Percentiles rank a stretch among this genome's conserved stretches.
phyloP scores from a whole-genome alignment of 306 rosid species.

The Casuarina cunninghamiana region DNA sequence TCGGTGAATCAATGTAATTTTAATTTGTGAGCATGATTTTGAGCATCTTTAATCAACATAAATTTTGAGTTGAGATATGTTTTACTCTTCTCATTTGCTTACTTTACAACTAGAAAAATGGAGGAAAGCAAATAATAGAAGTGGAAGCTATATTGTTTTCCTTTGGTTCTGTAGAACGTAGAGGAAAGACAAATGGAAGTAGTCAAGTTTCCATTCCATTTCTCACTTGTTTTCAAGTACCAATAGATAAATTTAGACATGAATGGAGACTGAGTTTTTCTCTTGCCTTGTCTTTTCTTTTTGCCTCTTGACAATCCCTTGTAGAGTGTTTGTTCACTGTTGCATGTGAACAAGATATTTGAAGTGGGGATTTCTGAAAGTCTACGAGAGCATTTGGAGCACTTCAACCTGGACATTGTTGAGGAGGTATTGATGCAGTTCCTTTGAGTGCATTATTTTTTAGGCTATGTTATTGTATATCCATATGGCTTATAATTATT shows the following conservation, averaged over 20 bases:
- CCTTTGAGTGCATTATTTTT: constrained; percentile 22
- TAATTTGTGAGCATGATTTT: too few species aligned
- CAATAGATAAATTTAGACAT: not conserved
- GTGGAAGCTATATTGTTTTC: not conserved
- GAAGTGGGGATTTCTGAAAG: constrained; percentile 94
- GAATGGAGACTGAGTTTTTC: not conserved
- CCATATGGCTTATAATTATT: constrained; percentile 19
- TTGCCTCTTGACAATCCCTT: constrained; percentile 11
- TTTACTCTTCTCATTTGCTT: not conserved
- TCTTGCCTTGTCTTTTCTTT: not conserved
- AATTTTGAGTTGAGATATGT: not conserved
- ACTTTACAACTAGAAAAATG: not conserved
- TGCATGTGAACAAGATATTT: constrained; percentile 89
- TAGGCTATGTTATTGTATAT: constrained; percentile 15
- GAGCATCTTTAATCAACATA: too few species aligned
- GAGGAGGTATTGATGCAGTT: constrained; percentile 59
- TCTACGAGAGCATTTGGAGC: constrained; percentile 63
- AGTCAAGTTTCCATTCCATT: too few species aligned
- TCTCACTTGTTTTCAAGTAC: not conserved
- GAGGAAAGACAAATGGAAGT: too few species aligned
- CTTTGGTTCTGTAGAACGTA: not conserved
- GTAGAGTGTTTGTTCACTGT: constrained; percentile 82
- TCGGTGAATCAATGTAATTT: too few species aligned
- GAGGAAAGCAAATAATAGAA: not conserved
- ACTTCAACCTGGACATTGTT: constrained; percentile 70